Evolutionary conservation across 805 yeast genomes (phyloP), one percentile per base, ranked within the genome.

Genomic region (Candida pseudofarinosa): DNA sequence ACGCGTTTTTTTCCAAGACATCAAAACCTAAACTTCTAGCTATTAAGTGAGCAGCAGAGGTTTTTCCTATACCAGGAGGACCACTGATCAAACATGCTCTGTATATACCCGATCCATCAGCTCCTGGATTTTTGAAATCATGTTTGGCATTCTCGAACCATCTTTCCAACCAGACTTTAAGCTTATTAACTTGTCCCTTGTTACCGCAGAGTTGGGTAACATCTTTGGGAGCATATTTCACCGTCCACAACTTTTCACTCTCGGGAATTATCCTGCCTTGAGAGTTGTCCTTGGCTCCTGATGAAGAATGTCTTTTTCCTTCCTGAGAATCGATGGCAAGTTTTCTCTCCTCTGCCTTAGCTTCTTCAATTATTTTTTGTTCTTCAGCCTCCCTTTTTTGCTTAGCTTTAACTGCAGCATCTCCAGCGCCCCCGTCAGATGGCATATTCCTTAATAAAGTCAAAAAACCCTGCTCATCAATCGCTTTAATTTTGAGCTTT

Each of bases 11-110:
- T 60, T 85, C 95, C 54, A 85, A 69, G 4, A 85, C 67, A 58
- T 85, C 93, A 55, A 73, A 85, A 1, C 91, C 91, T 33, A 83
- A 60, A 14, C 77, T 74, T 45, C 79, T 71, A 2, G 91, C 89
- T 37, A 85, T 76, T 17, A 85, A 60, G 60, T 85, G 90, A 0
- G 95, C 91, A 5, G 90, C 84, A 3, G 88, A 83, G 4, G 95
- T 85, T 53, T 85, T 85, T 18, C 95, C 95, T 39, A 83, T 83
- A 30, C 95, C 95, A 0, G 95, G 95, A 4, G 95, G 91, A 0
- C 95, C 95, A 63, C 85, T 83, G 3, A 93, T 77, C 57, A 93
- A 73, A 2, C 85, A 91, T 0, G 99, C 96, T 44, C 97, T 74
- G 53, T 71, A 88, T 8, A 76, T 62, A 2, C 87, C 87, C 3